These are phyloP conservation scores for Ambrosiella cleistominuta DNA, from an alignment of 2,329 filamentous ascomycete species.

Conservation along the genomic window DNA sequence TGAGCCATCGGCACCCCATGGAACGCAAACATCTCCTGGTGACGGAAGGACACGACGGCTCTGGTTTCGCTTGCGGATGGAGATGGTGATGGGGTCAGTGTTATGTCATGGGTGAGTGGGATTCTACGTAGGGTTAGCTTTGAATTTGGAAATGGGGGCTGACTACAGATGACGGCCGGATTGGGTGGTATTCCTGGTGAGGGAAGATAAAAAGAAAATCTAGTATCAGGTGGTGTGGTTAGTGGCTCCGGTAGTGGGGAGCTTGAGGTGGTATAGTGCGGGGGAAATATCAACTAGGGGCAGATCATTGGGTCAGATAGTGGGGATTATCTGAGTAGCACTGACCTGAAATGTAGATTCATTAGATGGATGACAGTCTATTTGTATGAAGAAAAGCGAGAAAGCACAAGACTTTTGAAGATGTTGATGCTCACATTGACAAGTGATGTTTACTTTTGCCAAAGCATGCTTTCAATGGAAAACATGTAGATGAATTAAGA, in stretches of 20 bases:
- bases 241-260: neutral
- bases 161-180: too few relatives aligned
- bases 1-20: neutral
- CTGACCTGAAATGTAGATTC: neutral
- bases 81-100: neutral
- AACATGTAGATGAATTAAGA: too few relatives aligned
- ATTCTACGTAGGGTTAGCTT: too few relatives aligned
- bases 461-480: neutral
- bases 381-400: neutral
- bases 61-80: neutral
- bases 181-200: too few relatives aligned
- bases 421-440: neutral
- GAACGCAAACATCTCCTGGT: neutral
- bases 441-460: neutral
- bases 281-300: neutral
- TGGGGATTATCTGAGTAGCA: neutral
- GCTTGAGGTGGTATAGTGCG: neutral
- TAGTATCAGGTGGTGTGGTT: neutral
- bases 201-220: too few relatives aligned
- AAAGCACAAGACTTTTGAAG: neutral
- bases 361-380: neutral
- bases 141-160: neutral
- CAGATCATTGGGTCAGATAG: neutral
- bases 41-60: neutral
- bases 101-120: neutral